Evolutionary conservation across 164 flowering plant genomes (phyloP), one percentile per base, ranked within the genome.

Genomic region (Hamamelis virginiana): DNA sequence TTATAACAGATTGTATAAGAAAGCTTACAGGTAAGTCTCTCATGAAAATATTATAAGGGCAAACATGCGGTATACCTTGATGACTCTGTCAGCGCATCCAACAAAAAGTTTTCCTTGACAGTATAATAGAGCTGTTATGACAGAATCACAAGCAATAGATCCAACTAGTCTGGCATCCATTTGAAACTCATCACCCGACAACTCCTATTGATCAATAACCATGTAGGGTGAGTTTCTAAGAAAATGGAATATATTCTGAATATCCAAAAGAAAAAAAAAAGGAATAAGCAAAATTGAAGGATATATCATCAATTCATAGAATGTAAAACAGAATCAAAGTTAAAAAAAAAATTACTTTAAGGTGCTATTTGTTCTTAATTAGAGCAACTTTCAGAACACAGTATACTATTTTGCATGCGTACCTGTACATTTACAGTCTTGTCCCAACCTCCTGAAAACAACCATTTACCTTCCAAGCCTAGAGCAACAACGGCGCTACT

Each of bases 401-500:
- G 25, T 66, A 1, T n/a, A 10, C 18, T 53, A n/a, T 60, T 21
- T 44, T 64, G n/a, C n/a, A 33, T 12, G 45, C 47, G 38, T 73
- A 94, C 98, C 93, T 92, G 92, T 11, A 89, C 75, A 71, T 70
- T 75, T 46, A 91, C 70, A 59, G 51, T 85, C 80, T 83, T 87
- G 78, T 89, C 90, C 96, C 96, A 85, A 66, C 97, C 97, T 67
- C 94, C 97, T 22, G 82, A 80, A 65, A 89, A 87, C 13, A 95
- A 80, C 82, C 86, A 89, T 76, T 80, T 84, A 8, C 82, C 97
- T 33, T 82, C 80, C 84, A 83, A 70, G 62, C 62, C 71, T 71
- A 77, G 65, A 53, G 94, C 76, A 68, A 91, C 78, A 56, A 85
- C 76, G 25, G 99, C 84, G 67, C 95, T 91, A 51, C 68, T 63